A percentile compares a stretch with the other conserved stretches of the same genome.
Conservation (phyloP, 73 alveolate genomes). For the Uronychia binucleata region DNA sequence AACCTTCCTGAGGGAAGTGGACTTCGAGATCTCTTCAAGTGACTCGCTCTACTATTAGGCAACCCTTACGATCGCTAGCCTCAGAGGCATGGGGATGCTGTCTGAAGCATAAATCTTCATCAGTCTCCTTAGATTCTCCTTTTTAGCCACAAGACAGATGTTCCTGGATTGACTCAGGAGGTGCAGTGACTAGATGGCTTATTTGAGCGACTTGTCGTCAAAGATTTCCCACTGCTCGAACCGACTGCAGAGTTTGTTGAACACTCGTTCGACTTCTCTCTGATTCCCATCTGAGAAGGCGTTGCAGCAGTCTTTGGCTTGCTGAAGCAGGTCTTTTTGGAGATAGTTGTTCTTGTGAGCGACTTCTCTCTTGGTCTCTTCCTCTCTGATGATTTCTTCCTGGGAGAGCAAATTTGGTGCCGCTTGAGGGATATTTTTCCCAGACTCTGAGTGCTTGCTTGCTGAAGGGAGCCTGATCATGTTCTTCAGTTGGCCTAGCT, state of each 20-base stretch:
- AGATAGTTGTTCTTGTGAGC: background rate
- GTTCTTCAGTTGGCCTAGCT: background rate
- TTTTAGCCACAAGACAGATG: slow-evolving; percentile 11
- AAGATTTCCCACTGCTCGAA: slow-evolving; percentile 46
- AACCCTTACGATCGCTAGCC: slow-evolving; percentile 20
- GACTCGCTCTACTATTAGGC: slow-evolving; percentile 5
- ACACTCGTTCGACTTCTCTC: slow-evolving; percentile 43
- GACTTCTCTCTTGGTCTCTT: background rate
- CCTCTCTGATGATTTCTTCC: background rate
- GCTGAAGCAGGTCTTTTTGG: slow-evolving; percentile 5
- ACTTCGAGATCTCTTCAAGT: slow-evolving; percentile 21
- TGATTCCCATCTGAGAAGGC: slow-evolving; percentile 12
- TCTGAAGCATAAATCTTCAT: slow-evolving; percentile 13
- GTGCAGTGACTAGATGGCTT: slow-evolving; percentile 11
- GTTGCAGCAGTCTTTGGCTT: slow-evolving; percentile 28
- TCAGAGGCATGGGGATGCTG: slow-evolving; percentile 4
- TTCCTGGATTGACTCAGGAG: slow-evolving; percentile 19
- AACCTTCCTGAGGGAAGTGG: slow-evolving; percentile 33
- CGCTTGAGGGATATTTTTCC: background rate
- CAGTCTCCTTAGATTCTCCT: slow-evolving; percentile 14
- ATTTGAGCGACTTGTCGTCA: slow-evolving; percentile 16
- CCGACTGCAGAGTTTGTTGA: slow-evolving; percentile 15
- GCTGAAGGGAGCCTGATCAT: background rate
- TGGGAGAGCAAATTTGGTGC: background rate
- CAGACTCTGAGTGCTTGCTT: background rate